Conservation (phyloP, 202 grass and related monocot genomes). For the Elaeis oleifera region DNA sequence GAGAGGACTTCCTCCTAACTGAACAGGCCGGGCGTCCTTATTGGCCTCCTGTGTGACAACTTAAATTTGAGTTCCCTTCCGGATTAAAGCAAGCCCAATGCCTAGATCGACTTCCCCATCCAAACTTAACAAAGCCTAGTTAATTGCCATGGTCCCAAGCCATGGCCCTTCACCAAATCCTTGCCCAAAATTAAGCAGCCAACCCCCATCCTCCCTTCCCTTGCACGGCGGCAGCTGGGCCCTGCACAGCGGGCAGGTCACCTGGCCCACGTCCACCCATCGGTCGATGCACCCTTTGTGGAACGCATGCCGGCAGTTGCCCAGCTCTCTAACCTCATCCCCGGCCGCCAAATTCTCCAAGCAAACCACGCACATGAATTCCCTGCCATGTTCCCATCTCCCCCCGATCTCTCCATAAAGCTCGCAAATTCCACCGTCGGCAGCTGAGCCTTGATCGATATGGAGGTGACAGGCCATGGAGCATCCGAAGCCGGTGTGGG, state of each 20-base stretch:
- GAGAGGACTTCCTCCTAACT: too few relatives aligned
- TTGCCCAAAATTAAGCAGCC: too few relatives aligned
- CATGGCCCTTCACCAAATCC: too few relatives aligned
- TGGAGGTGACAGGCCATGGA: neutral
- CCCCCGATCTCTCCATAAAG: conserved; percentile 6
- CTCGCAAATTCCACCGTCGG: neutral
- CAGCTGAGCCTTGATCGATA: conserved; percentile 3
- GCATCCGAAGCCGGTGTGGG: too few relatives aligned
- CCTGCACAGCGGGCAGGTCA: conserved; percentile 50
- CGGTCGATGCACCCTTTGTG: conserved; percentile 53
- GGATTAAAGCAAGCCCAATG: too few relatives aligned
- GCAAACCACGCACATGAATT: conserved; percentile 42
- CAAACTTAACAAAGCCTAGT: too few relatives aligned
- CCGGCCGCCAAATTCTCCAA: conserved; percentile 36
- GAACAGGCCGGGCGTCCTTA: too few relatives aligned
- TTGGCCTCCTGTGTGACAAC: too few relatives aligned
- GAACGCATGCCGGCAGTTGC: conserved; percentile 56
- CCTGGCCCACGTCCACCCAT: conserved; percentile 55
- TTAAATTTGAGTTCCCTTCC: too few relatives aligned
- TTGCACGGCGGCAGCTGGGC: conserved; percentile 32
- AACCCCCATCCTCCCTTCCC: too few relatives aligned
- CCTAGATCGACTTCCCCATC: too few relatives aligned
- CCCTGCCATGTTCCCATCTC: conserved; percentile 5
- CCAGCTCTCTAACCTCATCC: conserved; percentile 52
- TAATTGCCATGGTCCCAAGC: too few relatives aligned